phyloP scores from a whole-genome alignment of 805 yeast species.

The Yarrowia osloensis region DNA sequence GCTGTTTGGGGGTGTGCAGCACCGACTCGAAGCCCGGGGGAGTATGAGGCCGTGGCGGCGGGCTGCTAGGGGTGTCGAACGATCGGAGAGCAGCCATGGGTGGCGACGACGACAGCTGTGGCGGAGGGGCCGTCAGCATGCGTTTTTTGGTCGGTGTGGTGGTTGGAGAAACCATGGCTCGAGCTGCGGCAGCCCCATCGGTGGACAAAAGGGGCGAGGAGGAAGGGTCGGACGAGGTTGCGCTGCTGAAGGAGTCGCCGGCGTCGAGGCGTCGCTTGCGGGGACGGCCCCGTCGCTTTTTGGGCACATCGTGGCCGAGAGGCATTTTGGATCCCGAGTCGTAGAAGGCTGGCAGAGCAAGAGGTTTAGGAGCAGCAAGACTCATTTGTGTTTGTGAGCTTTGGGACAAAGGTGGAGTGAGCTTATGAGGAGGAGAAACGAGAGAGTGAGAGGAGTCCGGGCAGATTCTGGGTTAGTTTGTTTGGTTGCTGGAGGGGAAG shows the following conservation, averaged over 20 bases:
- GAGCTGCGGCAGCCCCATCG: not conserved
- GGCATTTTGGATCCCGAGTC: conserved; percentile 4
- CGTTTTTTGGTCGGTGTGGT: conserved; percentile 25
- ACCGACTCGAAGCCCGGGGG: not conserved
- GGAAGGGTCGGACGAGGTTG: not conserved
- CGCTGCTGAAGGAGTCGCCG: conserved; percentile 3
- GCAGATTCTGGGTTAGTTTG: conserved; percentile 1
- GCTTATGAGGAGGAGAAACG: not conserved
- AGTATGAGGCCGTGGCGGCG: conserved; percentile 11
- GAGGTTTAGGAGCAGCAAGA: conserved; percentile 30
- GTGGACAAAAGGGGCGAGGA: conserved; percentile 19
- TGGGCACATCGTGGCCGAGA: not conserved
- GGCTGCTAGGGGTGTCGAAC: conserved; percentile 13
- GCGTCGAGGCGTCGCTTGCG: conserved; percentile 11
- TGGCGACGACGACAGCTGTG: conserved; percentile 19
- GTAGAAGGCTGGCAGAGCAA: conserved; percentile 3
- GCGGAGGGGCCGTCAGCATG: not conserved
- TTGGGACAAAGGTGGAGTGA: not conserved
- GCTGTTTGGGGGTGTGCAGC: conserved; percentile 10
- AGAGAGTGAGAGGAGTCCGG: not conserved
- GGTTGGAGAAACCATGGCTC: not conserved
- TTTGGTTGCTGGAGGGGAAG: not conserved
- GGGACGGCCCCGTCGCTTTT: conserved; percentile 18
- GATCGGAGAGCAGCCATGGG: conserved; percentile 2
- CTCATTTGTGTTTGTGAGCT: not conserved